phyloP scores from a whole-genome alignment of 345 rosid genomes.

The Eucalyptus polyanthemos region DNA sequence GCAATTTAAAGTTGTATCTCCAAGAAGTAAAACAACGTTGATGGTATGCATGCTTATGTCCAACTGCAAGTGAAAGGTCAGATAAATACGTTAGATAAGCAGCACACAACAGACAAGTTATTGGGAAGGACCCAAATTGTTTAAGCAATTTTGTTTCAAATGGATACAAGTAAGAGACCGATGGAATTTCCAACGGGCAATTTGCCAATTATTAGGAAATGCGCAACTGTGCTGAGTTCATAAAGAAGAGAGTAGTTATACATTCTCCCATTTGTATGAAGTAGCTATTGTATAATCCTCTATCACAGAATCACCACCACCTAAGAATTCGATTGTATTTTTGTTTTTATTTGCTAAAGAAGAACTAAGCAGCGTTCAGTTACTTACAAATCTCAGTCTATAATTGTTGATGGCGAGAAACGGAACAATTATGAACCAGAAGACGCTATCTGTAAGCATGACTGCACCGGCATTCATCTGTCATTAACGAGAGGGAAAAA shows the following conservation, averaged over 20 bases:
- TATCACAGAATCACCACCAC: not conserved
- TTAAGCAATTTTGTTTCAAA: not conserved
- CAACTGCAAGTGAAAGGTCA: slow-evolving; percentile 31
- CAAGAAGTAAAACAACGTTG: slow-evolving; percentile 68
- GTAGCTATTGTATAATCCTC: not conserved
- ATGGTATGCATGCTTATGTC: slow-evolving; percentile 73
- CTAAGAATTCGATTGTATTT: not conserved
- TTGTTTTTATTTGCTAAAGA: not conserved
- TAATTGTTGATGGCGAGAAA: slow-evolving; percentile 73
- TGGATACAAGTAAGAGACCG: not conserved
- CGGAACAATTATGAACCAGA: slow-evolving; percentile 91
- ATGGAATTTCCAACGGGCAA: not conserved
- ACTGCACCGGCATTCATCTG: slow-evolving; percentile 99
- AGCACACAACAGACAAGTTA: not conserved
- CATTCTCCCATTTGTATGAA: not conserved
- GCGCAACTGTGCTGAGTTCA: not conserved
- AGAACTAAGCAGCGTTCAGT: not conserved
- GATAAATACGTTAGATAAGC: not conserved
- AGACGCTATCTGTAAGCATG: slow-evolving; percentile 84
- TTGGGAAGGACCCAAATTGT: not conserved
- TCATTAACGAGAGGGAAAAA: not conserved
- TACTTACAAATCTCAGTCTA: slow-evolving; percentile 61
- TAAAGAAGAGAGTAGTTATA: not conserved
- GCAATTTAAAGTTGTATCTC: slow-evolving; percentile 72
- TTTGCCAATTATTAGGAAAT: not conserved